Base-by-base conservation (phyloP, 169 alveolate species). In the Babesia caballi region DNA sequence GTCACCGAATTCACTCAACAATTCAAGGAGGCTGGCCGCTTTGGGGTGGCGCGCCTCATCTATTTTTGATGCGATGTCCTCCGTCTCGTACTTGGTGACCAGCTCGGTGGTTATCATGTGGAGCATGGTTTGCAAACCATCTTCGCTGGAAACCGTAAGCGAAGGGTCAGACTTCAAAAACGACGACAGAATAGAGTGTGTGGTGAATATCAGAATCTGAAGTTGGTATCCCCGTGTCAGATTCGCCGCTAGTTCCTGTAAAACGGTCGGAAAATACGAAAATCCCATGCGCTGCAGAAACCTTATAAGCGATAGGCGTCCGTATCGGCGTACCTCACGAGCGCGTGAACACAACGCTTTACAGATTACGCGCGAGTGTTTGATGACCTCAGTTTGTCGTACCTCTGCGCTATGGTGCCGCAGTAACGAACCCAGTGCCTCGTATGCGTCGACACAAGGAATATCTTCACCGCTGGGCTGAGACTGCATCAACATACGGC, bases 11-110 rank as follows among this genome's bases (percentile, higher is more conserved):
- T 66, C 66, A n/a, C 75, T 17, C 21, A 77, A 44, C 23, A 77
- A 32, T 19, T 47, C 60, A 7, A 77, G 46, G 6, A 77, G 44
- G 17, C 52, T 44, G 15, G 63, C 3, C 27, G 82, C 66, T 32
- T 61, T 77, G 9, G 85, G 71, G 0, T 77, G 72, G 7, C 73
- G 46, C 23, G 66, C 82, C 28, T 77, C 85, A n/a, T 65, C 82
- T 11, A 77, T 49, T 27, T 77, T 77, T 9, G 81, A 66, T 23
- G n/a, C 19, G 17, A 38, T 47, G 57, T 69, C 85, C 8, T 66
- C 67, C 65, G 38, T 65, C 44, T 76, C 85, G 28, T 66, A 74
- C 56, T 25, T 40, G 23, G 57, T 53, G 12, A 57, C 21, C 52
- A 76, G 1, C 66, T 66, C 85, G 21, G 17, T 49, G 17, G 69